Evolutionary conservation across 352 stramenopile species (phyloP), one percentile per base, ranked within the genome.

Genomic region (Phytophthora sojae): DNA sequence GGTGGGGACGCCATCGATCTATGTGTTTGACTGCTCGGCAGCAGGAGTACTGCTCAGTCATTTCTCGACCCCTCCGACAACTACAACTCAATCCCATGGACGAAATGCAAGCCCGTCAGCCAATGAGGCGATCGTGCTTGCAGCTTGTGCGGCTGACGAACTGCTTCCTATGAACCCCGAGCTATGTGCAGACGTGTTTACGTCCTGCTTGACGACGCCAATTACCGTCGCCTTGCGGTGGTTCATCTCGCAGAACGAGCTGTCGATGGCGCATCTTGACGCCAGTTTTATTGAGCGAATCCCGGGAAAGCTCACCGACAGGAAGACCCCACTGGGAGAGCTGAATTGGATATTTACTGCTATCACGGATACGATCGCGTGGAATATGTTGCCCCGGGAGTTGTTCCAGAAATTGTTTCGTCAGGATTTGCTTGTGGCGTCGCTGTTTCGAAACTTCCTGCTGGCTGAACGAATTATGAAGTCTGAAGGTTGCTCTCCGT

Each of bases 331-430:
- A 5, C 73, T 99, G 2, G 98, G 98, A 39, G 98, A 99, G 72
- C 82, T 99, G 39, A 99, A 99, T 88, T 99, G 98, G 98, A 99
- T 99, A 56, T 99, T 99, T 75, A 99, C 98, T 14, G 97, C 98
- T n/a, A 99, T 99, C 57, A 99, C 98, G 0, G 98, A 99, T 83
- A 99, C 97, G 9, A 99, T 99, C 67, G 98, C 98, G 26, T 99
- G 98, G 98, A 99, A 99, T 78, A 90, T 99, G 39, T 77, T 99
- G 4, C 98, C 97, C 11, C 89, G 92, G 39, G 77, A 96, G 30
- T 81, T 99, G 14, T 99, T 99, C 75, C 97, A 99, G 77, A 97
- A 98, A 66, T 81, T 99, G 4, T 99, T 99, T 79, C 92, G 98
- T n/a, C 97, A 99, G 72, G 98, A 99, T 83, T 83, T 99, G 59